Conservation (phyloP, 768 basidiomycete species). For the Auriscalpium vulgare region DNA sequence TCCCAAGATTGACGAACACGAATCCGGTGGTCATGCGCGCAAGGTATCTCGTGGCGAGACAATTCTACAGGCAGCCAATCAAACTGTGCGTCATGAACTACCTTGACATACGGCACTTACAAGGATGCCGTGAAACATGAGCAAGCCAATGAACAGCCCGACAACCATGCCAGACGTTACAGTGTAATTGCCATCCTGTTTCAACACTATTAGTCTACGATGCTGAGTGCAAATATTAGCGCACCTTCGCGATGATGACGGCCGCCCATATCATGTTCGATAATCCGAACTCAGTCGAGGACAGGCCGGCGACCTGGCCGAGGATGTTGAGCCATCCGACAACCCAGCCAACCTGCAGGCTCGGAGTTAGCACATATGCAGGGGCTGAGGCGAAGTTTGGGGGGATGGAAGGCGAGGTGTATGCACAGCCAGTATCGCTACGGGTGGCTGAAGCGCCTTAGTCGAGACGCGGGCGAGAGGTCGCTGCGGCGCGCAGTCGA, state of each 20-base stretch:
- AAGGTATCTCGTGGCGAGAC: conserved; percentile 65
- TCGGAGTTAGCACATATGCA: too few species aligned
- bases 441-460: too few species aligned
- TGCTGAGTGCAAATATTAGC: conserved; percentile 12
- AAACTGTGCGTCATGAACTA: neutral
- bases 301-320: conserved; percentile 78
- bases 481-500: too few species aligned
- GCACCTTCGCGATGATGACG: conserved; percentile 47
- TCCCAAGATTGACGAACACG: conserved; percentile 83
- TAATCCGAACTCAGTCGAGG: conserved; percentile 80
- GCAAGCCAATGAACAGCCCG: conserved; percentile 67
- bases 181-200: conserved; percentile 43
- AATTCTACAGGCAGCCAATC: conserved; percentile 36
- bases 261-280: conserved; percentile 78
- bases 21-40: conserved; percentile 68
- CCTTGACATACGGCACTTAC: conserved; percentile 25
- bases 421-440: too few species aligned
- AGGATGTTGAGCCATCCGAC: conserved; percentile 83
- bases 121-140: conserved; percentile 71
- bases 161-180: conserved; percentile 68
- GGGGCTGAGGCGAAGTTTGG: too few species aligned
- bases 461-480: too few species aligned
- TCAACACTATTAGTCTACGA: conserved; percentile 12
- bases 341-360: conserved; percentile 55
- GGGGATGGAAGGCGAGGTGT: too few species aligned